Conservation (phyloP, 306 rosid genomes). For the Alnus glutinosa region DNA sequence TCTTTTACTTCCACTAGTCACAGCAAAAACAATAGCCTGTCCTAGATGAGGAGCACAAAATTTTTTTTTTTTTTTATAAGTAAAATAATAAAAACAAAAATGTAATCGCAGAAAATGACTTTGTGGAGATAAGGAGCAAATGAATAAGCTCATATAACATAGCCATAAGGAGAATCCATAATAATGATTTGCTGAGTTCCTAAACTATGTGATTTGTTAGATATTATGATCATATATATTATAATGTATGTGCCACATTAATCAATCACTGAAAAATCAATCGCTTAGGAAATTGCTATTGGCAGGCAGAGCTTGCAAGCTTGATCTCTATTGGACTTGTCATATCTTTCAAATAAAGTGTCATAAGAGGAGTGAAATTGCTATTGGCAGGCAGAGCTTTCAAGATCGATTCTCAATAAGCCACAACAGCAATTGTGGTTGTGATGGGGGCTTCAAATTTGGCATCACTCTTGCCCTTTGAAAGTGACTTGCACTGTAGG, state of each 20-base stretch:
- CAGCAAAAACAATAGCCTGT: conserved; percentile 77
- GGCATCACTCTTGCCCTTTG: conserved; percentile 94
- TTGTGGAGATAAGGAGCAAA: too few relatives aligned
- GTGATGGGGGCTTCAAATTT: conserved; percentile 91
- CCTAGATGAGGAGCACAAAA: conserved; percentile 56
- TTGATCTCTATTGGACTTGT: conserved; percentile 73
- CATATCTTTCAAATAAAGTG: conserved; percentile 79
- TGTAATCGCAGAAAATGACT: too few relatives aligned
- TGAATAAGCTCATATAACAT: conserved; percentile 14
- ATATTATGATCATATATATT: background rate
- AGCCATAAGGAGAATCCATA: background rate
- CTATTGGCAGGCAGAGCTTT: conserved; percentile 64
- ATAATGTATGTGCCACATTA: background rate
- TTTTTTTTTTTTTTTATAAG: too few relatives aligned
- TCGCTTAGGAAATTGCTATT: too few relatives aligned
- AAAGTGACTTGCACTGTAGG: conserved; percentile 66
- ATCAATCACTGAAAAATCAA: background rate
- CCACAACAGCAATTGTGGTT: conserved; percentile 61
- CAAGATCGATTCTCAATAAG: conserved; percentile 72
- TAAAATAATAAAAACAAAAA: too few relatives aligned
- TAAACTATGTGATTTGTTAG: background rate
- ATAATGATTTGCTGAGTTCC: background rate
- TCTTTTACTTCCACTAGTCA: conserved; percentile 75
- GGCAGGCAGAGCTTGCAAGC: conserved; percentile 62
- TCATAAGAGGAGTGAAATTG: conserved; percentile 85